phyloP scores from a whole-genome alignment of 2,329 filamentous ascomycete species.

The Leptodontidium sp. region DNA sequence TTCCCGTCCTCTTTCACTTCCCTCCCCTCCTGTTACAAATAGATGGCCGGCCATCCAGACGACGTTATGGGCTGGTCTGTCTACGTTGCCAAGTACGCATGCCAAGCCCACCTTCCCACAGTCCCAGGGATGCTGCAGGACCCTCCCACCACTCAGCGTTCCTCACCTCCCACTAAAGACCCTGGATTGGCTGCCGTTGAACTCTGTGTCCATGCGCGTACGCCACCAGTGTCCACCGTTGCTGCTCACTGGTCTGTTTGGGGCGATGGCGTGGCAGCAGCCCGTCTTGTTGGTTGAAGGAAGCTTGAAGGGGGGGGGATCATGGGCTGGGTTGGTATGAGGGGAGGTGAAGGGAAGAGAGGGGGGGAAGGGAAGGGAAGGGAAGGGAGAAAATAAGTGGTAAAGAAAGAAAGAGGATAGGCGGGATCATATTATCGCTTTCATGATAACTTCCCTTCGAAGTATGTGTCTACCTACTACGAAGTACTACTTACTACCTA shows the following conservation, averaged over 20 bases:
- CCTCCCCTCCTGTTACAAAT: neutral
- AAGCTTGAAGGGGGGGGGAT: neutral
- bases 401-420: too few relatives aligned
- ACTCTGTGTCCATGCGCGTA: constrained; percentile 8
- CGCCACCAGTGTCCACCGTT: constrained; percentile 2
- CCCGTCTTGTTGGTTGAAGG: constrained; percentile 13
- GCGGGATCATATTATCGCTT: neutral
- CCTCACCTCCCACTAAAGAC: neutral
- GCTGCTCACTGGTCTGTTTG: neutral
- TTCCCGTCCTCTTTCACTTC: neutral
- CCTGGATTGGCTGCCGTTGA: constrained; percentile 15
- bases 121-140: neutral
- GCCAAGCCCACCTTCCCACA: neutral
- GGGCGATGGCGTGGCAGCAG: constrained; percentile 8
- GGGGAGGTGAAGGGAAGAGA: neutral
- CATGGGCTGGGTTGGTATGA: neutral
- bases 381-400: too few relatives aligned
- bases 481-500: too few relatives aligned
- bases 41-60: neutral
- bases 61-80: neutral
- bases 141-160: neutral
- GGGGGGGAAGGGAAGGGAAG: too few relatives aligned
- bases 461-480: too few relatives aligned
- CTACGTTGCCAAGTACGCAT: constrained; percentile 3
- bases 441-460: neutral